Percentiles rank a stretch among this genome's conserved stretches.
Evolutionary conservation across 805 yeast species (phyloP).

Genomic region (Candida maesae): DNA sequence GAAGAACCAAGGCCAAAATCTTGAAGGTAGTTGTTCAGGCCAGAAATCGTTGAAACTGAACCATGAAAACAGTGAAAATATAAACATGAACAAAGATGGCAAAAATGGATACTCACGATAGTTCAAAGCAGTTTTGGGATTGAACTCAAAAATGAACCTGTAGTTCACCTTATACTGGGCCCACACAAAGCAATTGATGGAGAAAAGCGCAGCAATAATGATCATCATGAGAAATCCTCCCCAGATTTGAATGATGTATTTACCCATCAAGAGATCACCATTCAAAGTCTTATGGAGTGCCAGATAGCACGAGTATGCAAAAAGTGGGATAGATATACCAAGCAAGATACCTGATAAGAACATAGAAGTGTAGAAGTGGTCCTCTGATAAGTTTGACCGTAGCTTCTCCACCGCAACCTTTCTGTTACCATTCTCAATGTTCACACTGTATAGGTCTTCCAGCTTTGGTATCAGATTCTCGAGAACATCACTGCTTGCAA

Average conservation of each 20-base stretch:
- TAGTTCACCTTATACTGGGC: slow-evolving; percentile 74
- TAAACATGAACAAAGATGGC: slow-evolving; percentile 55
- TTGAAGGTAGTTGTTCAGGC: slow-evolving; percentile 55
- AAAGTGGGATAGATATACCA: slow-evolving; percentile 70
- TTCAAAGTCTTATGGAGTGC: slow-evolving; percentile 44
- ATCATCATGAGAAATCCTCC: slow-evolving; percentile 77
- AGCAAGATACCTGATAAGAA: slow-evolving; percentile 63
- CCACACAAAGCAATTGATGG: slow-evolving; percentile 72
- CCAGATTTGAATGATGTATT: slow-evolving; percentile 78
- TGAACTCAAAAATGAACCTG: slow-evolving; percentile 87
- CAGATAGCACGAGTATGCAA: slow-evolving; percentile 51
- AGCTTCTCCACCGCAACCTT: slow-evolving; percentile 67
- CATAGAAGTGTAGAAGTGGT: slow-evolving; percentile 37
- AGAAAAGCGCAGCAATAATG: slow-evolving; percentile 60
- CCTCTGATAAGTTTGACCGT: slow-evolving; percentile 41
- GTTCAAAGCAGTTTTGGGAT: slow-evolving; percentile 62
- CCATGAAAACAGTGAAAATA: slow-evolving; percentile 64
- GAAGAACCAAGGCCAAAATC: slow-evolving; percentile 79
- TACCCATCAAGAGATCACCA: slow-evolving; percentile 49
- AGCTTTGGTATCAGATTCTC: slow-evolving; percentile 59
- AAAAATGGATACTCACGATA: slow-evolving; percentile 61
- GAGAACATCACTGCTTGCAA: slow-evolving; percentile 59
- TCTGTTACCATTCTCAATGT: slow-evolving; percentile 67
- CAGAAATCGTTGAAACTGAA: slow-evolving; percentile 70
- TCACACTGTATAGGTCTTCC: slow-evolving; percentile 63